Evolutionary conservation across 495 filamentous ascomycete genomes (phyloP).

Genomic region (Penicillium manginii): DNA sequence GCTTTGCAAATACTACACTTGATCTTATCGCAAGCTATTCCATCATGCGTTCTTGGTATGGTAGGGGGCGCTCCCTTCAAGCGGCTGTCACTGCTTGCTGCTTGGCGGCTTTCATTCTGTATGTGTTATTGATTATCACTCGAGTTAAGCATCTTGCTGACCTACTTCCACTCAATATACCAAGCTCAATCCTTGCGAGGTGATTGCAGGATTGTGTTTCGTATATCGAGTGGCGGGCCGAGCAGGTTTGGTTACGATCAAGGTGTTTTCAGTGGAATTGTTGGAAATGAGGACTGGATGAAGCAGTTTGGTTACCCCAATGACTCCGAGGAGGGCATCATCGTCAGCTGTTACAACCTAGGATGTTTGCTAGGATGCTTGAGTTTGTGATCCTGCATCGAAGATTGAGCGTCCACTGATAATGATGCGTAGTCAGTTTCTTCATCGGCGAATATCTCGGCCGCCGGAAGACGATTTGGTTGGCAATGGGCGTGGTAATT

Average conservation of each 20-base stretch:
- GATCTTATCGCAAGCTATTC: neutral
- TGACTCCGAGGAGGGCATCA: conserved; percentile 48
- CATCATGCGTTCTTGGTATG: conserved; percentile 24
- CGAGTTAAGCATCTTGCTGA: neutral
- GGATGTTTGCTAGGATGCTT: conserved; percentile 54
- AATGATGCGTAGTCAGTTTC: conserved; percentile 33
- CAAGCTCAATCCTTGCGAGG: neutral
- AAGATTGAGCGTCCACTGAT: neutral
- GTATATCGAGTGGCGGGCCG: neutral
- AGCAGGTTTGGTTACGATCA: conserved; percentile 54
- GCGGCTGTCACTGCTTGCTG: conserved; percentile 17
- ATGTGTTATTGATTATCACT: neutral
- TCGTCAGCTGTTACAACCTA: conserved; percentile 55
- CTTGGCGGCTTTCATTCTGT: conserved; percentile 19
- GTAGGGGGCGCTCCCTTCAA: conserved; percentile 19
- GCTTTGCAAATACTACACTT: neutral
- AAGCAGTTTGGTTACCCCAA: conserved; percentile 46
- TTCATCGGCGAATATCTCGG: conserved; percentile 54
- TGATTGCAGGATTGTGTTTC: neutral
- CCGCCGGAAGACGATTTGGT: conserved; percentile 47
- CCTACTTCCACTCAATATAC: neutral
- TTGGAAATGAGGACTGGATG: conserved; percentile 52
- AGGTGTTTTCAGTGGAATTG: conserved; percentile 56
- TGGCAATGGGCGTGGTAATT: conserved; percentile 41
- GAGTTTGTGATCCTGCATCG: conserved; percentile 5